Conservation (phyloP, 805 yeast genomes). For the Kodamaea leandrae region DNA sequence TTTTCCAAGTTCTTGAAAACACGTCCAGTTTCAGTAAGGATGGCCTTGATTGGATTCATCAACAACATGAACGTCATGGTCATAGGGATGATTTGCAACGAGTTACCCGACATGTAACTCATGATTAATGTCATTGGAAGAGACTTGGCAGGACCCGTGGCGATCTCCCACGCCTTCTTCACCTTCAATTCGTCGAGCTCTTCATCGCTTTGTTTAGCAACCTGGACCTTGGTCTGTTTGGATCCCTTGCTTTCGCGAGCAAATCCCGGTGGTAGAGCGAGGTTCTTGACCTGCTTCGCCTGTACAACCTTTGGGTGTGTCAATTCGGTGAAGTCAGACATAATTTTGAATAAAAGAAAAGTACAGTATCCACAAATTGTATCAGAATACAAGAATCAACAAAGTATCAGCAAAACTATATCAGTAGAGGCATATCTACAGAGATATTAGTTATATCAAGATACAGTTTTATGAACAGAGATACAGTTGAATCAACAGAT, state of each 20-base stretch:
- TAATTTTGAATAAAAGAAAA: neutral
- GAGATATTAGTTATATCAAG: too few relatives aligned
- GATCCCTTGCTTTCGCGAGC: constrained; percentile 8
- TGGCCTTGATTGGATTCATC: constrained; percentile 72
- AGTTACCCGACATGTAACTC: constrained; percentile 91
- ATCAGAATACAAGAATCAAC: too few relatives aligned
- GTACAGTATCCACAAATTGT: neutral
- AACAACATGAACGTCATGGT: constrained; percentile 86
- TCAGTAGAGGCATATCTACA: too few relatives aligned
- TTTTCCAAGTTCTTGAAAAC: constrained; percentile 52
- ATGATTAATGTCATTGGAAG: constrained; percentile 89
- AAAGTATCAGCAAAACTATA: too few relatives aligned
- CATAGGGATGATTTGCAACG: constrained; percentile 85
- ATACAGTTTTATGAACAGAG: too few relatives aligned
- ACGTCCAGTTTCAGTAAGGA: constrained; percentile 50
- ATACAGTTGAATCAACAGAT: too few relatives aligned
- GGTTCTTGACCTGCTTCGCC: constrained; percentile 10
- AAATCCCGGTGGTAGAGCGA: constrained; percentile 21
- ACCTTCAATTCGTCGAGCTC: constrained; percentile 40
- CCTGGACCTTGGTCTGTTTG: constrained; percentile 1
- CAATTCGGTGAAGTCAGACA: constrained; percentile 10
- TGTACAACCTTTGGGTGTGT: constrained; percentile 7
- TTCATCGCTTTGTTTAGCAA: constrained; percentile 16
- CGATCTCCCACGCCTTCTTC: constrained; percentile 84
- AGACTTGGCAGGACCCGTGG: constrained; percentile 72